phyloP scores from a whole-genome alignment of 2,329 filamentous ascomycete genomes.

The Aspergillus caelatus region DNA sequence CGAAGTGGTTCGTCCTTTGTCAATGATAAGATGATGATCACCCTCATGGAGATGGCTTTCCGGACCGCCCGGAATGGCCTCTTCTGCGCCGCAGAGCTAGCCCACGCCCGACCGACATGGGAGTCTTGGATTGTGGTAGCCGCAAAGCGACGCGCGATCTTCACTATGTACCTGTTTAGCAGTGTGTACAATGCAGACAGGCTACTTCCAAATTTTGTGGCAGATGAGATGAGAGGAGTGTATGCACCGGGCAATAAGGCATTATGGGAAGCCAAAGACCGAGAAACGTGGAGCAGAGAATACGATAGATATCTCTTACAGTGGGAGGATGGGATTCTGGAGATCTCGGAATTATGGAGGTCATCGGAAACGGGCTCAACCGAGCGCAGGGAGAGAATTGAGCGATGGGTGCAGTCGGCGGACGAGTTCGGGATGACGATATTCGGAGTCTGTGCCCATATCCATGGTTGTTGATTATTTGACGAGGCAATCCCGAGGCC shows the following conservation, averaged over 20 bases:
- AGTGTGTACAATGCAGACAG: constrained; percentile 51
- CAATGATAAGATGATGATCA: constrained; percentile 51
- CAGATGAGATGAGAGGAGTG: constrained; percentile 51
- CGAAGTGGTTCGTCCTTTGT: constrained; percentile 29
- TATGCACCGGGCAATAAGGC: constrained; percentile 45
- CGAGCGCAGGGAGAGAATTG: constrained; percentile 43
- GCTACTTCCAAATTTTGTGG: constrained; percentile 52
- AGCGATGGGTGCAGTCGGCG: constrained; percentile 53
- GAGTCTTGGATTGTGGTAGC: constrained; percentile 58
- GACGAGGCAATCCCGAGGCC: constrained; percentile 7
- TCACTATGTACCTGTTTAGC: constrained; percentile 58
- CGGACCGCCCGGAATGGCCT: constrained; percentile 45
- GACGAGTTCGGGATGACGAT: constrained; percentile 61
- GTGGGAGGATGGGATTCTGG: constrained; percentile 47
- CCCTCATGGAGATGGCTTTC: constrained; percentile 55
- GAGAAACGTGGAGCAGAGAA: constrained; percentile 45
- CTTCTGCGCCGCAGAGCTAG: constrained; percentile 47
- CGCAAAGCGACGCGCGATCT: constrained; percentile 56
- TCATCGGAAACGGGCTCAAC: constrained; percentile 35
- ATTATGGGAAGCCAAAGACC: constrained; percentile 48
- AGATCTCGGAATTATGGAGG: constrained; percentile 58
- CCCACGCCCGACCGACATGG: constrained; percentile 49
- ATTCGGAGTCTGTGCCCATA: constrained; percentile 43
- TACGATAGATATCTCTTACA: constrained; percentile 49
- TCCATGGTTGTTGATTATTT: constrained; percentile 28